phyloP scores from a whole-genome alignment of 352 stramenopile species.

The Globisporangium viniferum region DNA sequence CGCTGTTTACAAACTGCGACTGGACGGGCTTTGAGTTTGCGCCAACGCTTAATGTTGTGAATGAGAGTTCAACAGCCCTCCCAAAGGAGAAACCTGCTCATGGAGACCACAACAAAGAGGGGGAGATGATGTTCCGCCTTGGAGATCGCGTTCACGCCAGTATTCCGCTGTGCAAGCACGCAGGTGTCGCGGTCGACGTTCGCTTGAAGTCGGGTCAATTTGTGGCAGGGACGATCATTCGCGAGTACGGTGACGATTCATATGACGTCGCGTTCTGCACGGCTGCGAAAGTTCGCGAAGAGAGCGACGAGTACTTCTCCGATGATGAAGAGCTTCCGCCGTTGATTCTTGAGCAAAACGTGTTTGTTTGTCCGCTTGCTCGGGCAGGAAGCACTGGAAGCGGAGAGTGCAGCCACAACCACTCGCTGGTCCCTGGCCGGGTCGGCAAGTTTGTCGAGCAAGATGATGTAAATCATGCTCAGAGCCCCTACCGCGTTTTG shows the following conservation, averaged over 20 bases:
- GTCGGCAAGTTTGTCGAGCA: slow-evolving; percentile 28
- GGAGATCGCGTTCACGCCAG: slow-evolving; percentile 34
- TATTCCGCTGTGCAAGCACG: slow-evolving; percentile 33
- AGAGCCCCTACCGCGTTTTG: slow-evolving; percentile 27
- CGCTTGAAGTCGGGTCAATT: slow-evolving; percentile 27
- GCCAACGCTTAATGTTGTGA: slow-evolving; percentile 6
- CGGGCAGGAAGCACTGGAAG: not conserved
- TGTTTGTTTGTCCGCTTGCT: slow-evolving; percentile 39
- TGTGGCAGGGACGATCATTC: slow-evolving; percentile 40
- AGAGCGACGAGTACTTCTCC: slow-evolving; percentile 35
- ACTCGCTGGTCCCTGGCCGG: slow-evolving; percentile 22
- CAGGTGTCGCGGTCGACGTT: slow-evolving; percentile 47
- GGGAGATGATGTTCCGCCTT: slow-evolving; percentile 21
- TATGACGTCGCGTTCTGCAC: slow-evolving; percentile 48
- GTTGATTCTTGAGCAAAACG: slow-evolving; percentile 21
- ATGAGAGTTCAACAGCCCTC: not conserved
- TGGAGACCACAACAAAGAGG: not conserved
- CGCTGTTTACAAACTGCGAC: slow-evolving; percentile 58
- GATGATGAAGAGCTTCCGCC: slow-evolving; percentile 42
- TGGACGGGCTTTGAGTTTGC: slow-evolving; percentile 62
- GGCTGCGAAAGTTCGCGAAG: slow-evolving; percentile 30
- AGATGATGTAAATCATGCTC: slow-evolving; percentile 22
- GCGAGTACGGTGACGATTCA: slow-evolving; percentile 34
- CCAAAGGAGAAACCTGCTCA: not conserved
- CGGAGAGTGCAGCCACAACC: not conserved